Evolutionary conservation across 352 stramenopile genomes (phyloP), one percentile per base, ranked within the genome.

Genomic region (Phytophthora quininea): DNA sequence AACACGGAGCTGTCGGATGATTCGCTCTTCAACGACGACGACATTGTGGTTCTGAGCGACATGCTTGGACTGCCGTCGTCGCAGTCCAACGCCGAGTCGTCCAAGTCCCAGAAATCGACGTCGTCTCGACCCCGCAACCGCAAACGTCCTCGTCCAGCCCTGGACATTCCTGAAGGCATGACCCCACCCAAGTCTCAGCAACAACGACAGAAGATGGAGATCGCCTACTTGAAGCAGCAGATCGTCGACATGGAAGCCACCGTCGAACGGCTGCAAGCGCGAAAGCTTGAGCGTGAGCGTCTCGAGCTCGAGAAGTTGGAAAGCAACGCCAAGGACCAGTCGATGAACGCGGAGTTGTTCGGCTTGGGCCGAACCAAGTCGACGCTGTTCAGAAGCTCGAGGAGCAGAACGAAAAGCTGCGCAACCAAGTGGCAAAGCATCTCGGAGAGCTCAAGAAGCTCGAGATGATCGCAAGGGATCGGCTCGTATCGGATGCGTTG

Each of bases 351-450:
- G 3, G 76, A 67, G n/a, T n/a, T n/a, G 64, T 50, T 54, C 38
- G 33, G 24, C 2, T 52, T 57, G 3, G 62, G 67, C 61, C 63
- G 62, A 54, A 47, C 2, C 75, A 78, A 54, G 40, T 64, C 0
- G 40, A 42, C 1, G 67, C 62, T 19, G 66, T 61, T 9, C 63
- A 77, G 3, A 61, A 69, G 45, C 71, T 78, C 2, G 61, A 73
- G 15, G 27, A 77, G 27, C 64, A 89, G 58, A 87, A 87, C 56
- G 38, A 60, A 27, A 80, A 75, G 40, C 63, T 87, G 10, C 69
- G 72, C 48, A 57, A 62, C 6, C 56, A 76, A 57, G 57, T 86
- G 30, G 51, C 69, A 2, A 45, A 49, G 2, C 65, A 64, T 32
- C 43, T 75, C 12, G 58, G 61, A 15, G 48, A 76, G 10, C 61